Evolutionary conservation across 179 eudicot genomes (phyloP).

Genomic region (Beta lomatogona): DNA sequence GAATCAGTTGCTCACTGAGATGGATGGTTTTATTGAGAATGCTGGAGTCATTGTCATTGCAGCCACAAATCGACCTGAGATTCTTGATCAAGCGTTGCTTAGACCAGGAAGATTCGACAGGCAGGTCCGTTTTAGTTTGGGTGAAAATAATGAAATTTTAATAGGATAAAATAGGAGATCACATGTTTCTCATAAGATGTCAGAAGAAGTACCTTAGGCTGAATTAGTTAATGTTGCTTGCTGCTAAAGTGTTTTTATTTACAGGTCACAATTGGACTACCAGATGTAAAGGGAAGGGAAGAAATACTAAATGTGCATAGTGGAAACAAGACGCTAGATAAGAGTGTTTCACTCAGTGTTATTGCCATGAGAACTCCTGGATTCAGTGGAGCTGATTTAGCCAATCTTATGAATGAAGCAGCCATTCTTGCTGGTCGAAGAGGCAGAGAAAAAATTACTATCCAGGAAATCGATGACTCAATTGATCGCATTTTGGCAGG

Average conservation of each 20-base stretch:
- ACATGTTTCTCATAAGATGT: background rate
- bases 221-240: background rate
- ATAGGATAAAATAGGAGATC: background rate
- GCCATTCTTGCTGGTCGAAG: constrained; percentile 97
- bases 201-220: background rate
- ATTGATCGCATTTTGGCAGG: constrained; percentile 97
- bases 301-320: constrained; percentile 89
- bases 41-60: constrained; percentile 71
- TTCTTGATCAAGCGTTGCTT: constrained; percentile 73
- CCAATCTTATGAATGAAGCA: constrained; percentile 92
- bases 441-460: constrained; percentile 76
- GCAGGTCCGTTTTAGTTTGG: background rate
- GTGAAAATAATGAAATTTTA: no score
- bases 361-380: constrained; percentile 98
- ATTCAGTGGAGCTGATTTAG: constrained; percentile 96
- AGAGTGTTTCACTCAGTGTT: constrained; percentile 86
- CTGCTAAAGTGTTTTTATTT: constrained; percentile 4
- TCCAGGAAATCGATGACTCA: constrained; percentile 93
- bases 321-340: constrained; percentile 74
- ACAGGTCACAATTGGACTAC: constrained; percentile 87
- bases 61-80: constrained; percentile 72
- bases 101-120: constrained; percentile 43
- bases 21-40: constrained; percentile 65
- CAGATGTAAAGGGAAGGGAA: constrained; percentile 89
- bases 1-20: constrained; percentile 63